Conservation (phyloP, 2,329 filamentous ascomycete species). For the Pseudocercospora cruenta region DNA sequence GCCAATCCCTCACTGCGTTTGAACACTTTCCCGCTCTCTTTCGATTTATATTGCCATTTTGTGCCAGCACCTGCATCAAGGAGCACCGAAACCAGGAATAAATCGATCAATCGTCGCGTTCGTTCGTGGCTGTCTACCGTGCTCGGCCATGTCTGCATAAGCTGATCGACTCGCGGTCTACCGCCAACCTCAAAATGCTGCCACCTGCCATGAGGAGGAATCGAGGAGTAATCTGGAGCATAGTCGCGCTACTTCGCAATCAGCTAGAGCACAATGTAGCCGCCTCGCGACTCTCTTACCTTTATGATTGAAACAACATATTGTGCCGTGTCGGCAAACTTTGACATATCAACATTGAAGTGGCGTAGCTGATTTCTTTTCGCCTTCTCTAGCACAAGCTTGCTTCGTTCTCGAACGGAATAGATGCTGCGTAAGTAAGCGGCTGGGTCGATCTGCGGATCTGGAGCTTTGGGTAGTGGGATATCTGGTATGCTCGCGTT, state of each 20-base stretch:
- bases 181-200: slow-evolving; percentile 85
- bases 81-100: slow-evolving; percentile 79
- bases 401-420: slow-evolving; percentile 79
- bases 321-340: slow-evolving; percentile 79
- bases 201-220: slow-evolving; percentile 85
- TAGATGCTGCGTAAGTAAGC: slow-evolving; percentile 89
- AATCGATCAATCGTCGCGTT: slow-evolving; percentile 74
- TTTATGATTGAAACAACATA: slow-evolving; percentile 96
- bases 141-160: slow-evolving; percentile 70
- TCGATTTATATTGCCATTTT: slow-evolving; percentile 89
- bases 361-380: slow-evolving; percentile 76
- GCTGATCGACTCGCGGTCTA: slow-evolving; percentile 70
- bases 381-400: slow-evolving; percentile 75
- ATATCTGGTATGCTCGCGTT: slow-evolving; percentile 61
- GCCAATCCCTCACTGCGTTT: slow-evolving; percentile 86
- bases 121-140: slow-evolving; percentile 72
- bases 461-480: slow-evolving; percentile 80
- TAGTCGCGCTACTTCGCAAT: slow-evolving; percentile 63
- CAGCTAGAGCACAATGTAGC: background rate
- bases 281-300: slow-evolving; percentile 53
- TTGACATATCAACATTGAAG: slow-evolving; percentile 84
- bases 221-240: slow-evolving; percentile 68
- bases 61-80: slow-evolving; percentile 88
- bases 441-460: slow-evolving; percentile 84
- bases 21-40: slow-evolving; percentile 81